A percentile compares a stretch with the other conserved stretches of the same genome.
phyloP scores from a whole-genome alignment of 1,284 basidiomycete species.

The Dichomitus squalens region DNA sequence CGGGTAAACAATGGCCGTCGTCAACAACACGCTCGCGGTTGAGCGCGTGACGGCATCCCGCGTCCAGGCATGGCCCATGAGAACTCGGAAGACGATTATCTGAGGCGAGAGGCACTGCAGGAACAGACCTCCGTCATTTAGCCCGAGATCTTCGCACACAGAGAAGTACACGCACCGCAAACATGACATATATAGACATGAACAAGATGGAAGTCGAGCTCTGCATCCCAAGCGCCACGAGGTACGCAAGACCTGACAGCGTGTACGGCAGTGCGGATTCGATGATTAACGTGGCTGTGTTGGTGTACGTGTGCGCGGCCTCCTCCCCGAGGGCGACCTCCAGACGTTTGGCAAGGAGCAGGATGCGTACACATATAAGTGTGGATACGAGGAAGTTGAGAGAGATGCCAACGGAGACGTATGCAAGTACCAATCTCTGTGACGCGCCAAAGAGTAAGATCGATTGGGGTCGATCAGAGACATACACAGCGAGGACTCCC shows the following conservation, averaged over 20 bases:
- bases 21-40: too few species aligned
- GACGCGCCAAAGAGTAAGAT: neutral
- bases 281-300: constrained; percentile 13
- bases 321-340: constrained; percentile 5
- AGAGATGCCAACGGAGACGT: constrained; percentile 9
- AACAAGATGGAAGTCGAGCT: constrained; percentile 13
- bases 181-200: constrained; percentile 20
- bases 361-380: constrained; percentile 16
- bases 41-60: neutral
- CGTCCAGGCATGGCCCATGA: constrained; percentile 1
- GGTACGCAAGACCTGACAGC: constrained; percentile 15
- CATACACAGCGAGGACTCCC: constrained; percentile 15
- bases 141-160: too few species aligned
- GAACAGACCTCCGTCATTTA: too few species aligned
- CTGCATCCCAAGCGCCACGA: constrained; percentile 15
- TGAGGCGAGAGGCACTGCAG: constrained; percentile 16
- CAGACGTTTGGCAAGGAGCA: constrained; percentile 7
- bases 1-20: too few species aligned
- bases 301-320: constrained; percentile 7
- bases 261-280: constrained; percentile 16
- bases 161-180: constrained; percentile 12
- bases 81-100: constrained; percentile 14
- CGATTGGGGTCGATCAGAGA: neutral
- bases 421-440: neutral
- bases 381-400: constrained; percentile 13